phyloP scores from a whole-genome alignment of 2,329 filamentous ascomycete genomes.

The Botrytis porri region DNA sequence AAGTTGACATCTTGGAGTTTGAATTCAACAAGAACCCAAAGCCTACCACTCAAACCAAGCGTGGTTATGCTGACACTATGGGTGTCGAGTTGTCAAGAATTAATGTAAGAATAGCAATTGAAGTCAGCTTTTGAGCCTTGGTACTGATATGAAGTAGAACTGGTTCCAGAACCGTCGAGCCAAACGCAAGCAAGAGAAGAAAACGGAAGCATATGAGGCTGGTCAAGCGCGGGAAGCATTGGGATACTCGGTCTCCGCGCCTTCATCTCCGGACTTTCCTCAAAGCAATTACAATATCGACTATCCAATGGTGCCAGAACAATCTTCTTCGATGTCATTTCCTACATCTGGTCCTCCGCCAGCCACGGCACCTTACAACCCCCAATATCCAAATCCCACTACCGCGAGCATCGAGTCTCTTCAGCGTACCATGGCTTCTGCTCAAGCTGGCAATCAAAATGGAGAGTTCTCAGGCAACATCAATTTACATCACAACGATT shows the following conservation, averaged over 20 bases:
- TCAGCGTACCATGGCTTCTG: slow-evolving; percentile 32
- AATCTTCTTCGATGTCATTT: slow-evolving; percentile 22
- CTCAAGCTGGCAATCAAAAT: slow-evolving; percentile 26
- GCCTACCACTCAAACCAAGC: slow-evolving; percentile 60
- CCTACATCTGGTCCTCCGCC: slow-evolving; percentile 29
- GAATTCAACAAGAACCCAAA: slow-evolving; percentile 64
- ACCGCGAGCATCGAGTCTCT: slow-evolving; percentile 34
- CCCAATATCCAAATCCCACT: slow-evolving; percentile 33
- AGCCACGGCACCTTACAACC: slow-evolving; percentile 32
- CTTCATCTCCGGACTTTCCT: slow-evolving; percentile 34
- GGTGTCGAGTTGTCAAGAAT: slow-evolving; percentile 61
- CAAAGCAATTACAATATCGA: slow-evolving; percentile 28
- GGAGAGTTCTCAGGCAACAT: slow-evolving; percentile 27
- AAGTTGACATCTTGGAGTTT: slow-evolving; percentile 57
- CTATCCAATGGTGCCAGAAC: slow-evolving; percentile 21
- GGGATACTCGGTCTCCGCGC: slow-evolving; percentile 30
- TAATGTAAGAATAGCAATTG: slow-evolving; percentile 48
- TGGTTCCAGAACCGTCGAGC: slow-evolving; percentile 68
- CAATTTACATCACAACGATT: slow-evolving; percentile 3
- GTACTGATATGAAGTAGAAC: slow-evolving; percentile 47
- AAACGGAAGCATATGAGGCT: slow-evolving; percentile 50
- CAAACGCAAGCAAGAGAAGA: slow-evolving; percentile 53
- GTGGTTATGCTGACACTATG: slow-evolving; percentile 58
- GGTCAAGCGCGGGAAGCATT: slow-evolving; percentile 38
- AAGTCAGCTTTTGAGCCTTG: background rate